A percentile compares a stretch with the other conserved stretches of the same genome.
Evolutionary conservation across 768 basidiomycete species (phyloP).

Genomic region (Sutorius australiensis): DNA sequence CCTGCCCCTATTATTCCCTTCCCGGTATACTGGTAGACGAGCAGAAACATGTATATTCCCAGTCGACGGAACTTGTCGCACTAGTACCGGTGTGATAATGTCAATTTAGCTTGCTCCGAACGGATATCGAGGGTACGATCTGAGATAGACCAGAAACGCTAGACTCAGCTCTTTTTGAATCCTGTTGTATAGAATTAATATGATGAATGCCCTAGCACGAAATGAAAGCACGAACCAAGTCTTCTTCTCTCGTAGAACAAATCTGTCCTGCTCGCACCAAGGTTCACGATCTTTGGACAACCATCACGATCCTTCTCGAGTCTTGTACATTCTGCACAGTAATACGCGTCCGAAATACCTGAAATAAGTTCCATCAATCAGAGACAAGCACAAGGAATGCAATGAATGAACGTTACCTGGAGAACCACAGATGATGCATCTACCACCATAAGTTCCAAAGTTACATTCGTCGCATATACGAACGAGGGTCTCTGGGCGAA

Average conservation of each 20-base stretch:
- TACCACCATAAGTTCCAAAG: constrained; percentile 95
- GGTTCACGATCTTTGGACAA: constrained; percentile 96
- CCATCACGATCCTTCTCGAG: constrained; percentile 97
- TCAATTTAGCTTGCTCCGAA: neutral
- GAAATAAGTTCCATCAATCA: neutral
- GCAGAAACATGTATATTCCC: constrained; percentile 2
- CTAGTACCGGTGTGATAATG: constrained; percentile 1
- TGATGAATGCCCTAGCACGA: neutral
- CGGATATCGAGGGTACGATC: neutral
- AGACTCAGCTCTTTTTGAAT: constrained; percentile 32
- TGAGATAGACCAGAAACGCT: neutral
- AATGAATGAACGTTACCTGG: constrained; percentile 57
- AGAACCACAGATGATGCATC: constrained; percentile 96
- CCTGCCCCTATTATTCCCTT: constrained; percentile 61
- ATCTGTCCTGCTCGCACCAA: constrained; percentile 92
- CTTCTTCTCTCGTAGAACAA: constrained; percentile 88
- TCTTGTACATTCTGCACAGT: constrained; percentile 96
- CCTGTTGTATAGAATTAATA: constrained; percentile 10
- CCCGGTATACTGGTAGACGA: constrained; percentile 49
- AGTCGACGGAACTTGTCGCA: neutral
- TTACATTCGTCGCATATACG: constrained; percentile 99
- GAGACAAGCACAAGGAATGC: neutral
- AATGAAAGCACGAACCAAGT: constrained; percentile 49
- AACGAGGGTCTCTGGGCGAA: constrained; percentile 95
- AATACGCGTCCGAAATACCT: constrained; percentile 99